A percentile compares a stretch with the other conserved stretches of the same genome.
These are phyloP conservation scores for Heliamphora exappendiculata DNA, from an alignment of 148 eudicot species.

Conservation along the genomic window DNA sequence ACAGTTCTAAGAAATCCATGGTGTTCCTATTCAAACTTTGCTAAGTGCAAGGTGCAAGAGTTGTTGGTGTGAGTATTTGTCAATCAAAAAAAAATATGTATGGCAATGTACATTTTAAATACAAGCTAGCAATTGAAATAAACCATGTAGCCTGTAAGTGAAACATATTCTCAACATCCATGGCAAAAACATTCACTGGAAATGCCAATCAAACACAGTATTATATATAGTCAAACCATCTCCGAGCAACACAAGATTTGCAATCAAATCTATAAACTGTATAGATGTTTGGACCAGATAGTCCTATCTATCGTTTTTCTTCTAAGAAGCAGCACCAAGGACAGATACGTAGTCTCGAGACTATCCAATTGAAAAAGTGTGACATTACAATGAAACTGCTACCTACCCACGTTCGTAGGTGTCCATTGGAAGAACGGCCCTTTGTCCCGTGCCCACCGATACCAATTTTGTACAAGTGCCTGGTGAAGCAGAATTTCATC, in stretches of 20 bases:
- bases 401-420: not conserved
- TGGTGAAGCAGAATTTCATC: constrained; percentile 13
- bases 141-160: not conserved
- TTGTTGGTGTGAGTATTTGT: too few species aligned
- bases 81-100: too few species aligned
- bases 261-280: not conserved
- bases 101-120: not conserved
- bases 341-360: not conserved
- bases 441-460: constrained; percentile 32
- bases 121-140: not conserved
- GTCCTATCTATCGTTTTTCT: too few species aligned
- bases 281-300: not conserved
- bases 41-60: too few species aligned
- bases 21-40: too few species aligned
- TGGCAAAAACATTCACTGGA: not conserved
- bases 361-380: not conserved
- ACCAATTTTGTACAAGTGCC: constrained; percentile 26
- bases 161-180: not conserved
- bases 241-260: not conserved
- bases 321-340: not conserved
- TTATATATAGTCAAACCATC: not conserved
- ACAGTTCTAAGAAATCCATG: too few species aligned
- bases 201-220: not conserved
- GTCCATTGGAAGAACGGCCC: constrained; percentile 18
- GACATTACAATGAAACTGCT: not conserved